These are phyloP conservation scores for Gypsophila paniculata DNA, from an alignment of 179 eudicot species.

Conservation along the genomic window DNA sequence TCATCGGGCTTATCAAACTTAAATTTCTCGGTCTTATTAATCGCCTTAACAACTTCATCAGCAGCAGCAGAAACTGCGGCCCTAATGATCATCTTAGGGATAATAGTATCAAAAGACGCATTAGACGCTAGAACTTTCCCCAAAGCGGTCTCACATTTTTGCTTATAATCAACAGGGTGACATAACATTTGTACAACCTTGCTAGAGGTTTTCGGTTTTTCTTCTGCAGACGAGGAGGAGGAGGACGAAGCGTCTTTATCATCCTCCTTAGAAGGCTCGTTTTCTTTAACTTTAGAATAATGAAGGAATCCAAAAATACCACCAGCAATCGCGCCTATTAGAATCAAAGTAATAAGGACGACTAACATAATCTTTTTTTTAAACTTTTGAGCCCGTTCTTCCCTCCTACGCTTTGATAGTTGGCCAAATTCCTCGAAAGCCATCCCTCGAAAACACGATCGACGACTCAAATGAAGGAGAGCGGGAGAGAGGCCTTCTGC, in stretches of 20 bases:
- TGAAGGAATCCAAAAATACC: constrained; percentile 32
- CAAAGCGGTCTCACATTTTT: constrained; percentile 48
- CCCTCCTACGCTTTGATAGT: constrained; percentile 55
- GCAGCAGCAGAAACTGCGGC: constrained; percentile 34
- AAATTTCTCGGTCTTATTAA: constrained; percentile 18
- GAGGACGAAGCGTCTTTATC: not conserved
- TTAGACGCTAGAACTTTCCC: constrained; percentile 31
- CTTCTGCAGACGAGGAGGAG: constrained; percentile 15
- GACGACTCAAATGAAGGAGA: not conserved
- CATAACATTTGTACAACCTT: constrained; percentile 53
- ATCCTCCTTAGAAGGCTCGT: not conserved
- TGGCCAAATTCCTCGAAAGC: constrained; percentile 75
- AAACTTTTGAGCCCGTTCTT: constrained; percentile 40
- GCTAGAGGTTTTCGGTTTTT: constrained; percentile 17
- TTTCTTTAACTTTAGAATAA: constrained; percentile 4
- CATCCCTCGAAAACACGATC: constrained; percentile 29
- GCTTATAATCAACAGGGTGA: constrained; percentile 50
- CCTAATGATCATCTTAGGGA: constrained; percentile 31
- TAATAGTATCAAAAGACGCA: constrained; percentile 22
- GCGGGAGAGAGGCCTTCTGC: constrained; percentile 24
- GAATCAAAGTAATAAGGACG: constrained; percentile 18
- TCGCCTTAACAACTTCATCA: constrained; percentile 26
- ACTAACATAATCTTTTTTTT: constrained; percentile 36
- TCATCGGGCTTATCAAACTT: constrained; percentile 31
- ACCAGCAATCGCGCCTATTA: constrained; percentile 34